Evolutionary conservation across 345 rosid genomes (phyloP).

Genomic region (Combretum micranthum): DNA sequence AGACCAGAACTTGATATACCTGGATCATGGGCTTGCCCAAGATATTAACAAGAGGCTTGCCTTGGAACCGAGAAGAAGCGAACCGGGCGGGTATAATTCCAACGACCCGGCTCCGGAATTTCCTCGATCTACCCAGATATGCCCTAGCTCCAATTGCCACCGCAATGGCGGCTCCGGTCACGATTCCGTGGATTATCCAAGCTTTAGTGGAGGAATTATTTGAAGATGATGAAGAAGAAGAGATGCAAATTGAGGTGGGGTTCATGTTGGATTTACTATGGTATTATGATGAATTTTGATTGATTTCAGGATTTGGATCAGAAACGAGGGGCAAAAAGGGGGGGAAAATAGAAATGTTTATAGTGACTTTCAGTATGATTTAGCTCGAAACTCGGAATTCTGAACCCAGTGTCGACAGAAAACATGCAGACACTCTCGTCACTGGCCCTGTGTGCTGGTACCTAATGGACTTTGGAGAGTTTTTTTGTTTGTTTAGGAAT

Average conservation of each 20-base stretch:
- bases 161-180: constrained; percentile 69
- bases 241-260: constrained; percentile 23
- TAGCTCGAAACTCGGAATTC: too few species aligned
- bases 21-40: constrained; percentile 99
- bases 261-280: constrained; percentile 7
- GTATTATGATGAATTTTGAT: too few species aligned
- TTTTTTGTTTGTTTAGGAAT: too few species aligned
- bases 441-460: too few species aligned
- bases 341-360: too few species aligned
- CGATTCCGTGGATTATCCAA: constrained; percentile 65
- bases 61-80: constrained; percentile 85
- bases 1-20: constrained; percentile 28
- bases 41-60: constrained; percentile 82
- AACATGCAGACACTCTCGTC: too few species aligned
- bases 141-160: constrained; percentile 52
- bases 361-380: too few species aligned
- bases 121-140: constrained; percentile 47
- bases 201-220: constrained; percentile 33
- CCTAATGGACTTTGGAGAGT: too few species aligned
- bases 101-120: constrained; percentile 72
- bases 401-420: too few species aligned
- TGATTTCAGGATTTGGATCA: too few species aligned
- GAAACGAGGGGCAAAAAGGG: too few species aligned
- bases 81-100: constrained; percentile 95
- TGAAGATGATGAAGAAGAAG: constrained; percentile 25